phyloP scores from a whole-genome alignment of 257 asterid species.

The Nicotiana benthamiana region DNA sequence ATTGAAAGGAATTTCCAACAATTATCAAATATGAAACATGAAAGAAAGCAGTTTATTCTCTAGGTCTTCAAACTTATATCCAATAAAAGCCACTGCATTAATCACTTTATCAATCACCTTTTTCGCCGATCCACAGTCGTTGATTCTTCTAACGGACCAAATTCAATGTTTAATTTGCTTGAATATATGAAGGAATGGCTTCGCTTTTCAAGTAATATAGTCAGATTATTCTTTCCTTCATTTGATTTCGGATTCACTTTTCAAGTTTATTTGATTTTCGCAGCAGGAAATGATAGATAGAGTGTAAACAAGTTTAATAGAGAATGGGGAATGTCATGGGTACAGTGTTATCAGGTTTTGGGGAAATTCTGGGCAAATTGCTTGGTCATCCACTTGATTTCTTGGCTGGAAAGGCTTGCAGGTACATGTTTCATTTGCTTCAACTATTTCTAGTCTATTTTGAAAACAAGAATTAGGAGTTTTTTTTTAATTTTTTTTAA shows the following conservation, averaged over 20 bases:
- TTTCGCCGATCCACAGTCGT: no score
- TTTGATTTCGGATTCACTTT: not conserved
- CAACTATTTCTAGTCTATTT: no score
- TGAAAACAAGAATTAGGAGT: not conserved
- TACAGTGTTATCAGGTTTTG: slow-evolving; percentile 41
- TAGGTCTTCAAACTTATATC: no score
- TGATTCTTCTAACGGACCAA: no score
- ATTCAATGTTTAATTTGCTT: no score
- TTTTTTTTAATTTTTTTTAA: not conserved
- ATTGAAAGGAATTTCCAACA: not conserved
- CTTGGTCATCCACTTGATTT: slow-evolving; percentile 80
- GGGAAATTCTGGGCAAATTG: slow-evolving; percentile 35
- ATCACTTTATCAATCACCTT: no score
- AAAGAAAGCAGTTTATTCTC: not conserved
- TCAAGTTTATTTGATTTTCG: not conserved
- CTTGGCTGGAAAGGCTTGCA: slow-evolving; percentile 62
- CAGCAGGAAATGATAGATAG: not conserved
- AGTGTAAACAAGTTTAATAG: not conserved
- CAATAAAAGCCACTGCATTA: no score
- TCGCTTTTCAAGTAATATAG: no score
- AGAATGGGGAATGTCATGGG: slow-evolving; percentile 54
- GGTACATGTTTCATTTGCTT: slow-evolving; percentile 18
- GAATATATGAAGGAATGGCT: no score
- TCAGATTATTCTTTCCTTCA: not conserved
- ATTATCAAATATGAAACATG: not conserved